Evolutionary conservation across 768 basidiomycete species (phyloP).

Genomic region (Gymnopilus dilepis): DNA sequence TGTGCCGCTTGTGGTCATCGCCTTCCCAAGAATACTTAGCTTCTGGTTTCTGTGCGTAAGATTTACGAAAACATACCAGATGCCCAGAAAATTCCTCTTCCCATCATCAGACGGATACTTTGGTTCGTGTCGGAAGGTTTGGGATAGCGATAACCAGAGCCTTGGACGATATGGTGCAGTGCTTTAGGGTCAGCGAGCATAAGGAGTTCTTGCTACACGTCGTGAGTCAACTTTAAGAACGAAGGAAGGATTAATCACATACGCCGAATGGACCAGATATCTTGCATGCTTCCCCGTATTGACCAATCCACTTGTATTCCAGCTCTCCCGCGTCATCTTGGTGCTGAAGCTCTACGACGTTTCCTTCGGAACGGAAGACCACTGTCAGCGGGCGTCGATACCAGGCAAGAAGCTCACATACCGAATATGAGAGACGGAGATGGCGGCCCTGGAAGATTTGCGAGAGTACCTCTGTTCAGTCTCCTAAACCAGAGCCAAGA

Average conservation of each 20-base stretch:
- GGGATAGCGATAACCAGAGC: constrained; percentile 14
- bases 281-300: constrained; percentile 13
- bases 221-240: neutral
- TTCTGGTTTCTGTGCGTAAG: too few relatives aligned
- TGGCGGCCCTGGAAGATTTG: neutral
- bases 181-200: constrained; percentile 16
- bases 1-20: constrained; percentile 16
- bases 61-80: neutral
- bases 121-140: constrained; percentile 10
- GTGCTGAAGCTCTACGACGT: constrained; percentile 5
- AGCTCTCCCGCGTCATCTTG: constrained; percentile 9
- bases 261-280: constrained; percentile 13
- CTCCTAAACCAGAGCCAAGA: neutral
- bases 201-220: constrained; percentile 10
- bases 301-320: constrained; percentile 7
- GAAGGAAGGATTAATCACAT: neutral
- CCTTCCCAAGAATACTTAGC: neutral
- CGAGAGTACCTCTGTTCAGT: neutral
- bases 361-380: neutral
- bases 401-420: neutral
- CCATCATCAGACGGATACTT: constrained; percentile 12
- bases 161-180: constrained; percentile 14
- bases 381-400: neutral
- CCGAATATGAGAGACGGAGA: neutral
- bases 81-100: constrained; percentile 13